These are phyloP conservation scores for Aspergillus proliferans DNA, from an alignment of 2,329 filamentous ascomycete species.

Conservation along the genomic window DNA sequence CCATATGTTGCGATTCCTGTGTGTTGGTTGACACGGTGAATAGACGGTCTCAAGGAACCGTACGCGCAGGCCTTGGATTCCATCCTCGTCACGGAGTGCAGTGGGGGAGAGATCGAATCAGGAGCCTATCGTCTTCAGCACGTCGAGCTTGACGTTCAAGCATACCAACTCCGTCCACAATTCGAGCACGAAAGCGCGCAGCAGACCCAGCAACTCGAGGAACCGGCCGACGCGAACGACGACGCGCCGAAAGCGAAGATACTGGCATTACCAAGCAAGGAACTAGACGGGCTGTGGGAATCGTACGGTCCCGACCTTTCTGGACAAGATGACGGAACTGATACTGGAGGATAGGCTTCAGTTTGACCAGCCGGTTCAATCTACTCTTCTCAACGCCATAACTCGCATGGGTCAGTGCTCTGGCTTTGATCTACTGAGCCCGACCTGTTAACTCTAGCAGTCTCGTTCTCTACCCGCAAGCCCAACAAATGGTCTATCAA, in stretches of 20 bases:
- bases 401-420: constrained; percentile 31
- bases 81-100: constrained; percentile 36
- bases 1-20: background rate
- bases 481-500: constrained; percentile 35
- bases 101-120: constrained; percentile 19
- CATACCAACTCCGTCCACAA: constrained; percentile 30
- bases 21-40: background rate
- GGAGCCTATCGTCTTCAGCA: constrained; percentile 25
- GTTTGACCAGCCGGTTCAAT: constrained; percentile 39
- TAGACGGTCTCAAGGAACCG: constrained; percentile 20
- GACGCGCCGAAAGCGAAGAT: constrained; percentile 28
- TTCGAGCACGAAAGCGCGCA: constrained; percentile 17
- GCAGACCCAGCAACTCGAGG: constrained; percentile 14
- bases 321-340: background rate
- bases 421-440: background rate
- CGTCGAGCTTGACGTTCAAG: constrained; percentile 38
- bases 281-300: constrained; percentile 40
- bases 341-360: constrained; percentile 26
- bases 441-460: constrained; percentile 9
- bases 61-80: constrained; percentile 25
- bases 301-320: constrained; percentile 21
- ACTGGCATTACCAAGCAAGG: constrained; percentile 31
- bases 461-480: constrained; percentile 25
- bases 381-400: constrained; percentile 35
- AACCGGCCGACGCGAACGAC: constrained; percentile 12